These are phyloP conservation scores for Phytophthora meadii DNA, from an alignment of 352 stramenopile species.

Conservation along the genomic window DNA sequence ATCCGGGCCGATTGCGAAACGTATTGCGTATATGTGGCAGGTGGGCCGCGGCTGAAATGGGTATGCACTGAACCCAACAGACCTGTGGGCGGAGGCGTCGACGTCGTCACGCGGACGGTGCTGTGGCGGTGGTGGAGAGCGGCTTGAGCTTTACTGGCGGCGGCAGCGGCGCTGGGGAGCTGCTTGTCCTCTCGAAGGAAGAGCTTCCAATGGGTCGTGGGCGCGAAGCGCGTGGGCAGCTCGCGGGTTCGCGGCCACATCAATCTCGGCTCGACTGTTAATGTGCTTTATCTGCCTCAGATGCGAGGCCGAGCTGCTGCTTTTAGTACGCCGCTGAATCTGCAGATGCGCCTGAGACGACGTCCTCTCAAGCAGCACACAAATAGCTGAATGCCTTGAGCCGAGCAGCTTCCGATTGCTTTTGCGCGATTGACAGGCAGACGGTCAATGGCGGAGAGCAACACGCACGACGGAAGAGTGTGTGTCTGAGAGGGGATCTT, in stretches of 20 bases:
- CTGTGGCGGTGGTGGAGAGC: conserved; percentile 42
- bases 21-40: background rate
- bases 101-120: conserved; percentile 11
- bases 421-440: conserved; percentile 12
- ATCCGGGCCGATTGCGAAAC: conserved; percentile 15
- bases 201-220: conserved; percentile 37
- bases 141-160: conserved; percentile 17
- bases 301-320: conserved; percentile 2
- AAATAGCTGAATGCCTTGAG: conserved; percentile 33
- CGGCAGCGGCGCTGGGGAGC: conserved; percentile 14
- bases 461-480: conserved; percentile 18
- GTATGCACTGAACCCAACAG: conserved; percentile 29
- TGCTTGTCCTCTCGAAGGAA: conserved; percentile 37
- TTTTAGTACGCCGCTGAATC: conserved; percentile 14
- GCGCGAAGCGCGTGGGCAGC: conserved; percentile 38
- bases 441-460: conserved; percentile 9
- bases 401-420: background rate
- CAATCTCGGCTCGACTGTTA: background rate
- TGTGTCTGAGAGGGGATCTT: conserved; percentile 1
- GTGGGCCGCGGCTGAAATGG: conserved; percentile 11
- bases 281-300: conserved; percentile 3
- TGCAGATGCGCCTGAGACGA: conserved; percentile 13
- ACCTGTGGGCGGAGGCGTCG: conserved; percentile 12
- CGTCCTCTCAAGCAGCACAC: conserved; percentile 6
- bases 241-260: conserved; percentile 46